phyloP scores from a whole-genome alignment of 2,329 filamentous ascomycete species.

The Scedosporium dehoogii region DNA sequence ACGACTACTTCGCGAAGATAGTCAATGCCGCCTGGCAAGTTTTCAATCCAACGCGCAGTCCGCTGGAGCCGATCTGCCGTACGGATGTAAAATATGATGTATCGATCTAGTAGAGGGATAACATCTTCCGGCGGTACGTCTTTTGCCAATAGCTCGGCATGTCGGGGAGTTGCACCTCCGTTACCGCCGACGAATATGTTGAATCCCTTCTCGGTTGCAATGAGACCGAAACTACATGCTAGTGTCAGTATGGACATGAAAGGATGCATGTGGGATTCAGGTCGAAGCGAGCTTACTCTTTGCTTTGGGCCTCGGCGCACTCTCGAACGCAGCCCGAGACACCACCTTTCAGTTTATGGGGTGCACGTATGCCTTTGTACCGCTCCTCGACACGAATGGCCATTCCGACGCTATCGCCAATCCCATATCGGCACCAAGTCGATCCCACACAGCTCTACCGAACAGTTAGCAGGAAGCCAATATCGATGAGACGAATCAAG shows the following conservation, averaged over 20 bases:
- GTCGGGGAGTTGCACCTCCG: conserved; percentile 74
- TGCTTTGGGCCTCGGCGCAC: conserved; percentile 86
- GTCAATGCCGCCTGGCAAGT: conserved; percentile 69
- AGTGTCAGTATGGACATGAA: conserved; percentile 9
- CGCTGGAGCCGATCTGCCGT: conserved; percentile 85
- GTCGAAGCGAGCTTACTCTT: conserved; percentile 52
- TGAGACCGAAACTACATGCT: conserved; percentile 61
- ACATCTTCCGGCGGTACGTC: conserved; percentile 78
- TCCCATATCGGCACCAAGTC: conserved; percentile 83
- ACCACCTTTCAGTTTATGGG: conserved; percentile 86
- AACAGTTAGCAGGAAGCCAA: background rate
- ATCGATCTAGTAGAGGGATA: conserved; percentile 75
- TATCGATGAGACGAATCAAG: background rate
- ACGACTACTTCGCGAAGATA: conserved; percentile 78
- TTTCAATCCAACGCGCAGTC: conserved; percentile 81
- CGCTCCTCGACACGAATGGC: conserved; percentile 79
- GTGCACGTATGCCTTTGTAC: conserved; percentile 82
- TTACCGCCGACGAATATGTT: conserved; percentile 89
- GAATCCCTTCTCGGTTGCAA: conserved; percentile 86
- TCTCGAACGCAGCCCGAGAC: conserved; percentile 88
- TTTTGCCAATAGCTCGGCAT: conserved; percentile 75
- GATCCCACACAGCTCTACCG: conserved; percentile 70
- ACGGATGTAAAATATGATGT: conserved; percentile 87
- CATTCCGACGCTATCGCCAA: conserved; percentile 86
- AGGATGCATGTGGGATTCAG: background rate